Conservation (phyloP, 2,329 filamentous ascomycete species). For the Blastomyces silverae region DNA sequence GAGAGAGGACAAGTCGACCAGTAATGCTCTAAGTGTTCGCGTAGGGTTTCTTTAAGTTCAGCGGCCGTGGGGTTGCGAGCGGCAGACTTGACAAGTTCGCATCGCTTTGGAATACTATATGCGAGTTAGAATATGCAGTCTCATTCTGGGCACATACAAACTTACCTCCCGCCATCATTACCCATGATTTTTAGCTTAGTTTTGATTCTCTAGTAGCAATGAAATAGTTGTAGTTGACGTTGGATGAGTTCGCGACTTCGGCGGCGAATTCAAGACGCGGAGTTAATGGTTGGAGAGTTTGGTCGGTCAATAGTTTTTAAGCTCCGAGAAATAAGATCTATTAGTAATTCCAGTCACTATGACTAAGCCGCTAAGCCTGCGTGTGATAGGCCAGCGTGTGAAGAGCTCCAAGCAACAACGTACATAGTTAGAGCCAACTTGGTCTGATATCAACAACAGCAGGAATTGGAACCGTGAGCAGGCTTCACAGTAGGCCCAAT, state of each 20-base stretch:
- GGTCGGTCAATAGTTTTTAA: conserved; percentile 2
- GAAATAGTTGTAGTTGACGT: not conserved
- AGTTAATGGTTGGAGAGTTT: not conserved
- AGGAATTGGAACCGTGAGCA: not conserved
- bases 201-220: not conserved
- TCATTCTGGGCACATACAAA: conserved; percentile 8
- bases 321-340: not conserved
- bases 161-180: conserved; percentile 81
- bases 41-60: conserved; percentile 79
- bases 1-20: conserved; percentile 89
- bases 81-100: conserved; percentile 91
- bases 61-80: conserved; percentile 73
- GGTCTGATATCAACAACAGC: conserved; percentile 11
- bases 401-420: conserved; percentile 2
- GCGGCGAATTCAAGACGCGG: not conserved
- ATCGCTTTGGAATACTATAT: conserved; percentile 76
- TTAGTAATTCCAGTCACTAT: no score
- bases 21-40: conserved; percentile 75
- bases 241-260: not conserved
- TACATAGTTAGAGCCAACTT: conserved; percentile 11
- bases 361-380: not conserved
- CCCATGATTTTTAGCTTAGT: conserved; percentile 58
- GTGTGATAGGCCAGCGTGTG: conserved; percentile 4
- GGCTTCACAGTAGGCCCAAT: conserved; percentile 15
- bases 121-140: conserved; percentile 13